Base-by-base conservation (phyloP, 371 early-diverging fungal species). In the Mortierella sp. region DNA sequence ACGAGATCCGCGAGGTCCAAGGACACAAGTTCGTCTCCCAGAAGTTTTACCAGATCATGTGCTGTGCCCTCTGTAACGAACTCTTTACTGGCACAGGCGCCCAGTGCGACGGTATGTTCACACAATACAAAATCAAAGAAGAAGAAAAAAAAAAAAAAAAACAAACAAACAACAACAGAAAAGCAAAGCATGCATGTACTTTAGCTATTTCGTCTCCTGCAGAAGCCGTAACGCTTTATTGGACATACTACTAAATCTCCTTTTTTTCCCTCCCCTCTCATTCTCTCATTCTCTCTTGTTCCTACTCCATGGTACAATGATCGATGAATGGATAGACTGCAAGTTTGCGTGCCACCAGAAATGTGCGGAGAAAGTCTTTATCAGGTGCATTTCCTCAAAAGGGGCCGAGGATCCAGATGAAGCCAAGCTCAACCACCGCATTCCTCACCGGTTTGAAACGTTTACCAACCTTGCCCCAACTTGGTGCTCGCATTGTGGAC, bases 401-500 rank as follows among this genome's bases (percentile, higher is more conserved):
- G 7, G 59, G 7, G 58, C 25, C 1, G 77, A 85, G 66, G 88
- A 87, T 62, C 72, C 84, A 5, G 87, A 87, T 59, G 86, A 82
- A 57, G 89, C 90, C 56, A 85, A 88, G 52, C 77, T 91, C 43
- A 90, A 90, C 30, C 96, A 97, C 81, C 90, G 91, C 55, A 96
- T 97, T 72, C 96, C 95, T 50, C 99, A 98, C 82, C 89, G 93
- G 59, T 96, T 94, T 72, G 90, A 92, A 63, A 86, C 84, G 18
- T 83, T 89, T n/a, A 90, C 90, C 47, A 91, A 88, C 57, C 83
- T 92, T 60, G 90, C 90, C 28, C 91, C 94, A 29, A 89, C 88
- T 80, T 98, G 95, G 96, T 99, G 98, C 82, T 89, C 90, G 71
- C 97, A 99, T 77, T 98, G 98, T 85, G 97, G 98, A 21, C 88